phyloP scores from a whole-genome alignment of 2,329 filamentous ascomycete species.

The Fusarium sp. region DNA sequence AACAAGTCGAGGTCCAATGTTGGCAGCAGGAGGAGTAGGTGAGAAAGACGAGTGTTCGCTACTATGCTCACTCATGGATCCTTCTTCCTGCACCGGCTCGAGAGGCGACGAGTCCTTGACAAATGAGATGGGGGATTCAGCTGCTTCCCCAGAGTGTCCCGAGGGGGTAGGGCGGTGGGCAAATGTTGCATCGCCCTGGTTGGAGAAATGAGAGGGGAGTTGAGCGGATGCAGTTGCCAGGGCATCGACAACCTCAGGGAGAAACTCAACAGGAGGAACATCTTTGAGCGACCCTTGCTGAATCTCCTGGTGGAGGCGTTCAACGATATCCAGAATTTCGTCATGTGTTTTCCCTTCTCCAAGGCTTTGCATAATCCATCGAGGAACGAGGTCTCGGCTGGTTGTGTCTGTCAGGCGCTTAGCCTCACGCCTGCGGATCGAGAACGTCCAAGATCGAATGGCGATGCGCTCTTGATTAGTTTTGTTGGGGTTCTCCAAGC shows the following conservation, averaged over 20 bases:
- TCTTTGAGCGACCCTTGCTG: constrained; percentile 53
- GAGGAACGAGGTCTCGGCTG: constrained; percentile 37
- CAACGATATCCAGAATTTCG: constrained; percentile 59
- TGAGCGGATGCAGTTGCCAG: constrained; percentile 36
- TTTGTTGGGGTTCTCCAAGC: constrained; percentile 51
- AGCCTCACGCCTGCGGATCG: constrained; percentile 71
- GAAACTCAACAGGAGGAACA: constrained; percentile 67
- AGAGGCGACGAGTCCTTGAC: constrained; percentile 42
- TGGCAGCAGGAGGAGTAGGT: constrained; percentile 24
- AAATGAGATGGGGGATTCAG: constrained; percentile 30
- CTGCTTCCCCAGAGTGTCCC: constrained; percentile 30
- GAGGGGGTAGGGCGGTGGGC: constrained; percentile 12
- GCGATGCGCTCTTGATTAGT: constrained; percentile 45
- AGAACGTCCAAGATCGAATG: constrained; percentile 65
- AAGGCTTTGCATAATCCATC: constrained; percentile 60
- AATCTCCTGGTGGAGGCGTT: constrained; percentile 57
- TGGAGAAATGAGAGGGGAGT: constrained; percentile 22
- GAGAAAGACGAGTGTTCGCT: constrained; percentile 29
- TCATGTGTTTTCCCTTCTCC: constrained; percentile 58
- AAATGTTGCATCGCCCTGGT: constrained; percentile 23
- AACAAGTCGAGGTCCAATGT: constrained; percentile 15
- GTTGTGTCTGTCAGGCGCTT: constrained; percentile 57
- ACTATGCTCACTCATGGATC: constrained; percentile 17
- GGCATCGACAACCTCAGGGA: constrained; percentile 61
- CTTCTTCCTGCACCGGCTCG: constrained; percentile 40